Conservation (phyloP, 2,329 filamentous ascomycete species). For the Bimuria novae-zelandiae region DNA sequence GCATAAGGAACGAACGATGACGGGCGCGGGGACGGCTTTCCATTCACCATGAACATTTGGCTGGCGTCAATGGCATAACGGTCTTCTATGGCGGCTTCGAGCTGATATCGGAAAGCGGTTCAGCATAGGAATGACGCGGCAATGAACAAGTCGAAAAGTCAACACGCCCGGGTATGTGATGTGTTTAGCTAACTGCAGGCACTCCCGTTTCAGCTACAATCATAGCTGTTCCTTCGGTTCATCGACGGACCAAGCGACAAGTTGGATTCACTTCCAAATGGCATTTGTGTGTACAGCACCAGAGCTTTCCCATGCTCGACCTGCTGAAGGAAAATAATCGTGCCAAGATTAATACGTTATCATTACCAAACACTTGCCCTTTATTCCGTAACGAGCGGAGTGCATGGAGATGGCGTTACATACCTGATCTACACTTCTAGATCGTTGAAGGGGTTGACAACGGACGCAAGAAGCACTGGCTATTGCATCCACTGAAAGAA, state of each 20-base stretch:
- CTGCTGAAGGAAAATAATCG: slow-evolving; percentile 69
- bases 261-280: slow-evolving; percentile 39
- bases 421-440: slow-evolving; percentile 24
- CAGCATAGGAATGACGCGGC: slow-evolving; percentile 44
- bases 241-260: slow-evolving; percentile 5
- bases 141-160: slow-evolving; percentile 46
- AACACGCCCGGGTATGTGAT: slow-evolving; percentile 21
- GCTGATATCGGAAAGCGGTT: slow-evolving; percentile 39
- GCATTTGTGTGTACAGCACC: slow-evolving; percentile 77
- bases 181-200: neutral
- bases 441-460: slow-evolving; percentile 1
- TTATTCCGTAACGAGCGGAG: slow-evolving; percentile 56
- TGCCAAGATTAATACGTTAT: slow-evolving; percentile 64
- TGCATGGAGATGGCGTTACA: slow-evolving; percentile 70
- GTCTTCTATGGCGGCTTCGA: slow-evolving; percentile 44
- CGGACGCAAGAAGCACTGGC: neutral
- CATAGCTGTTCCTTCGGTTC: slow-evolving; percentile 8
- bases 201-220: slow-evolving; percentile 9
- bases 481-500: neutral
- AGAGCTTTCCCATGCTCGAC: slow-evolving; percentile 62
- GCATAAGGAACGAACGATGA: slow-evolving; percentile 63
- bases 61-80: slow-evolving; percentile 49
- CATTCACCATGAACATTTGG: slow-evolving; percentile 48
- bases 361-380: slow-evolving; percentile 70
- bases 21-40: slow-evolving; percentile 42